Base-by-base conservation (phyloP, 768 basidiomycete species). In the Mycena alexandri region DNA sequence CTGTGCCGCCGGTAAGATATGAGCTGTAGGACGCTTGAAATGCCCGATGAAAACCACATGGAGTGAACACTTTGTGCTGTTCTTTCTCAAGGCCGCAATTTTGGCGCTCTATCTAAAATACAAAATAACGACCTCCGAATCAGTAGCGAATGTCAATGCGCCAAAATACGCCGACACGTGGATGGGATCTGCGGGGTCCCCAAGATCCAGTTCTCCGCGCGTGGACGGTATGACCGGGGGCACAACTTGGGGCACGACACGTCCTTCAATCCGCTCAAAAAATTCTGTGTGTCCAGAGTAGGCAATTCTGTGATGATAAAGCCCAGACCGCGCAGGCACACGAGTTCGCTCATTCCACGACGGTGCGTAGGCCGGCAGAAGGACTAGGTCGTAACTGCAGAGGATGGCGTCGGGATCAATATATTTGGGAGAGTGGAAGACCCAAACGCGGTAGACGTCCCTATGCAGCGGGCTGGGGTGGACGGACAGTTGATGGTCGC, bases 81-180 rank as follows among this genome's bases (percentile, higher is more conserved):
- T n/a, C n/a, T 29, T 29, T 3, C 29, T 29, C 29, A 29, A 29
- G 3, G 6, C 29, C 29, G 29, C 29, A 29, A 29, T 6, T 29
- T 29, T n/a, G n/a, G 29, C 29, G 29, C 29, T 29, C 29, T 29
- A 61, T 42, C 42, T 25, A 25, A 17, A 61, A 29, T 61, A 61
- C 47, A 19, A 25, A 10, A 61, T 34, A 3, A 61, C 60, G 14
- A 61, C 17, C 4, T 36, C 25, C 2, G 42, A 25, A 14, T 0
- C 0, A n/a, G 38, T 61, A 4, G 50, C 6, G 24, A 42, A 61
- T 12, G 60, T 52, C 17, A 61, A 19, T 19, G 60, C 50, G 9
- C 60, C 60, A 21, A 50, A 52, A 53, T 61, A 61, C 47, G 24
- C 22, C 36, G 24, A 14, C 2, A 61, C 41, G 17, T 61, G 38